phyloP scores from a whole-genome alignment of 2,329 filamentous ascomycete genomes.

The Penicillium sumatraense region DNA sequence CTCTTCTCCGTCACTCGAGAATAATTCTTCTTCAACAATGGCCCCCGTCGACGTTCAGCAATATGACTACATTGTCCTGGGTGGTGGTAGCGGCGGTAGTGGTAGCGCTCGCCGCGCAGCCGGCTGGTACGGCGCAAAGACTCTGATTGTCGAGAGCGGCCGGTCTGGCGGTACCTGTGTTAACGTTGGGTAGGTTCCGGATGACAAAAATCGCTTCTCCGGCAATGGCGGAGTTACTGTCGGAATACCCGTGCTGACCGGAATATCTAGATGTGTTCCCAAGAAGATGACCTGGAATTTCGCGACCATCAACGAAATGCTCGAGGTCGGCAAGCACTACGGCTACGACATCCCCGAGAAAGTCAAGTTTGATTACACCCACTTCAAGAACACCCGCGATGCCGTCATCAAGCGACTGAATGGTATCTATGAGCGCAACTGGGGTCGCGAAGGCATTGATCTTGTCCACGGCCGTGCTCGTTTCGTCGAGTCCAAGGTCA shows the following conservation, averaged over 20 bases:
- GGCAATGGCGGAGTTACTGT: not conserved
- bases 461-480: constrained; percentile 54
- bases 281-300: constrained; percentile 61
- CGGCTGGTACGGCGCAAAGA: constrained; percentile 58
- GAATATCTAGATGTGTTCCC: constrained; percentile 51
- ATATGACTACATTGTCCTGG: constrained; percentile 61
- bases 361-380: constrained; percentile 48
- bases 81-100: constrained; percentile 58
- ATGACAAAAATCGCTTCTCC: not conserved
- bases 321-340: constrained; percentile 52
- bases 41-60: constrained; percentile 51
- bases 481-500: constrained; percentile 50
- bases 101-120: constrained; percentile 55
- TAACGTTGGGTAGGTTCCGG: constrained; percentile 54
- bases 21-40: constrained; percentile 42
- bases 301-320: constrained; percentile 53
- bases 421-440: constrained; percentile 55
- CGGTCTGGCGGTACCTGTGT: constrained; percentile 56
- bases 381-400: constrained; percentile 55
- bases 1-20: constrained; percentile 21
- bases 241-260: not conserved
- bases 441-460: constrained; percentile 55
- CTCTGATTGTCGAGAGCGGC: constrained; percentile 55
- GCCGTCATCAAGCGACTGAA: constrained; percentile 52
- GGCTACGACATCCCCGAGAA: constrained; percentile 52